Evolutionary conservation across 2,329 filamentous ascomycete genomes (phyloP), one percentile per base, ranked within the genome.

Genomic region (Helminthosporium solani): DNA sequence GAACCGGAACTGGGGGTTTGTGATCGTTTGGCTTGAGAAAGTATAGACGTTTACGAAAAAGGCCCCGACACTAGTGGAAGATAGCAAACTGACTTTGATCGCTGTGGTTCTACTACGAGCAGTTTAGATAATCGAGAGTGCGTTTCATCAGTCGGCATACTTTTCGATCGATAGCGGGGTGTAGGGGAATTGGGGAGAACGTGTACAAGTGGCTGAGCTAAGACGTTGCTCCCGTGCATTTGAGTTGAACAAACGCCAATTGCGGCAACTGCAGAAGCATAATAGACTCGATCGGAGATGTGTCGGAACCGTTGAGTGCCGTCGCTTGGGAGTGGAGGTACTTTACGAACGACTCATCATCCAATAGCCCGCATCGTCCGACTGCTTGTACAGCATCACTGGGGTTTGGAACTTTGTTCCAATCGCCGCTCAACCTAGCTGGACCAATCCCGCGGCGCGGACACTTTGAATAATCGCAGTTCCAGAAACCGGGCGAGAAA

Each of bases 401-500:
- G 25, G 25, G 25, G 7, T 12, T 27, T 12, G 25, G 25, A 27
- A 27, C 25, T 7, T 7, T 7, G 25, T 27, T 12, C 25, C 14
- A 6, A 12, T 31, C 28, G 9, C 12, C 6, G 12, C 28, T 33
- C 15, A 5, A 33, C 8, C 28, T 15, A 42, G 39, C 18, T 18
- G 33, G n/a, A 16, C 14, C n/a, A 40, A 42, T 31, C 30, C 40
- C 40, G 38, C 18, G 35, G 38, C 18, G 23, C 28, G 40, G 40
- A 31, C 19, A 38, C 14, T 34, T 33, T 21, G 41, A 16, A 8
- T 9, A 25, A 12, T 18, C 25, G 38, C 33, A 41, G 45, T 51
- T 48, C 54, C 52, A 55, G 43, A 51, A 41, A 57, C 54, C 54
- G 46, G 54, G 54, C 43, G 48, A 35, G 7, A 41, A 30, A 31